Evolutionary conservation across 768 basidiomycete genomes (phyloP).

Genomic region (Chalciporus piperatus): DNA sequence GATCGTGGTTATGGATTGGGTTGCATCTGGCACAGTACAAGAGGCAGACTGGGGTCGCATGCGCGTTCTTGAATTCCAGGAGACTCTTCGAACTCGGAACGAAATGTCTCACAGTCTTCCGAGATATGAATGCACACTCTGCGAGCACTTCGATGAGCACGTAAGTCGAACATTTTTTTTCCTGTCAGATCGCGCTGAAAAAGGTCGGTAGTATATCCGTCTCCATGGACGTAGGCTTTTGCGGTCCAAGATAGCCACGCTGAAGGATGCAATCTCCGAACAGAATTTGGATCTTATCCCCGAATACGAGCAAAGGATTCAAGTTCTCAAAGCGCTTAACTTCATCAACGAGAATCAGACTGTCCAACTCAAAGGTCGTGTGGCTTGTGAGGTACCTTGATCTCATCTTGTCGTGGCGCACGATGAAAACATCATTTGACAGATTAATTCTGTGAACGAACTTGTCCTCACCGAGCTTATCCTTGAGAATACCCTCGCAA

Average conservation of each 20-base stretch:
- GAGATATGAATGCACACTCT: slow-evolving; percentile 50
- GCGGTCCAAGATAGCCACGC: slow-evolving; percentile 65
- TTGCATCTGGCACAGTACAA: slow-evolving; percentile 41
- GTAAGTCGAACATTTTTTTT: slow-evolving; percentile 43
- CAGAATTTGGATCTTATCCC: slow-evolving; percentile 96
- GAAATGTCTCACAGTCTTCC: slow-evolving; percentile 43
- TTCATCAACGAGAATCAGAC: slow-evolving; percentile 97
- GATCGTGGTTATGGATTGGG: slow-evolving; percentile 56
- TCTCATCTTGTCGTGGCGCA: not conserved
- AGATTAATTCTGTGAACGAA: slow-evolving; percentile 99
- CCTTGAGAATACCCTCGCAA: slow-evolving; percentile 88
- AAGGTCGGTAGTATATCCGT: slow-evolving; percentile 57
- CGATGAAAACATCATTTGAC: slow-evolving; percentile 6
- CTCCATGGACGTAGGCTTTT: slow-evolving; percentile 77
- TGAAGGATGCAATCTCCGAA: slow-evolving; percentile 88
- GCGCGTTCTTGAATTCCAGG: slow-evolving; percentile 89
- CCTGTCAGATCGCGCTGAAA: slow-evolving; percentile 7
- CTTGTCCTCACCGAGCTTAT: slow-evolving; percentile 96
- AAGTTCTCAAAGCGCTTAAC: slow-evolving; percentile 84
- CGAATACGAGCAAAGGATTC: slow-evolving; percentile 93
- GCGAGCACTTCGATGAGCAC: slow-evolving; percentile 69
- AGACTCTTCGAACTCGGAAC: slow-evolving; percentile 62
- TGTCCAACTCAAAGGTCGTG: slow-evolving; percentile 91
- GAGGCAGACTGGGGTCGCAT: slow-evolving; percentile 87
- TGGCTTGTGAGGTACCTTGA: slow-evolving; percentile 84